Base-by-base conservation (phyloP, 2,329 filamentous ascomycete genomes). In the Penicillium decumbens region DNA sequence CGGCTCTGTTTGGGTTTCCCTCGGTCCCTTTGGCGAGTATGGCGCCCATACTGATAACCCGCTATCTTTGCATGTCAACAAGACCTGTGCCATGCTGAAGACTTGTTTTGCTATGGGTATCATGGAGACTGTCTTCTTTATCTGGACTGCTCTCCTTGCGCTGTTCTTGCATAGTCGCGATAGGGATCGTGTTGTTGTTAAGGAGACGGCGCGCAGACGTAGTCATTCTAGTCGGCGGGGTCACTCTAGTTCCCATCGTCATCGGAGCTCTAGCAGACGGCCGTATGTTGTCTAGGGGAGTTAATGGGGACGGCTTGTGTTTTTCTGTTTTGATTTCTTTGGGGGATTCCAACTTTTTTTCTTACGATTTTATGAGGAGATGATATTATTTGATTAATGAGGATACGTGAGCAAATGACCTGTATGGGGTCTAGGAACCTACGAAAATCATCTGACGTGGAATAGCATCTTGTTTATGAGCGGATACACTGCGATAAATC, bases 31-130 rank as follows among this genome's bases (percentile, higher is more conserved):
- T 54, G 79, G 81, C 27, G 75, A 72, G 55, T 80, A 80, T 38
- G 76, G 76, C 12, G 54, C 60, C 6, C 58, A 70, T 29, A 76
- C 76, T 41, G 72, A 72, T 44, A 77, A 72, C 48, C 63, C 63
- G 7, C 73, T 82, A 50, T 69, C 77, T 37, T 65, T 84, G 35
- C 70, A 78, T 45, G 70, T 84, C 32, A 78, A 88, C 70, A 92
- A 92, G 77, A 82, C 83, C 4, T 97, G 92, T 73, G 81, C 86
- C 43, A 93, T 96, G 89, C 81, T 95, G 65, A 97, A 96, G 80
- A 87, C 91, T 1, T 80, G 78, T 58, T 97, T 89, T 72, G 92
- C 89, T 2, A 84, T 96, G 59, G 89, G 82, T 42, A 96, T 97
- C 69, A 95, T 96, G 79, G 88, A 93, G 69, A 76, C 77, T 58